Evolutionary conservation across 129 eudicot genomes (phyloP), one percentile per base, ranked within the genome.

Genomic region (sunflower (Helianthus annuus)): DNA sequence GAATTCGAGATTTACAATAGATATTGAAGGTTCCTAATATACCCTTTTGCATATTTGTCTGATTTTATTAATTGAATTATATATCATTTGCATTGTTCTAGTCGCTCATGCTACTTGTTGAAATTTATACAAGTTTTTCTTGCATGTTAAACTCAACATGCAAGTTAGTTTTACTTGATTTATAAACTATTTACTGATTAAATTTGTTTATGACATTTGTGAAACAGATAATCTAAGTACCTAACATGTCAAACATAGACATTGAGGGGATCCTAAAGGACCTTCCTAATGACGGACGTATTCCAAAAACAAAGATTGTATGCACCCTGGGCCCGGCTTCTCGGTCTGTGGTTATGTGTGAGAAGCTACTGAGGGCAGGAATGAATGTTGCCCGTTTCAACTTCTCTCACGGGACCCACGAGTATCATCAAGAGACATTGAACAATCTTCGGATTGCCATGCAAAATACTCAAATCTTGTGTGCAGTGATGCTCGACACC

Each of bases 291-390:
- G 91, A 83, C 49, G 89, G 88, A 2, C 85, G 88, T 29, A 66
- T 88, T 51, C 86, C 86, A 0, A 91, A 91, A 88, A 91, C 97
- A 32, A 91, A 91, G 82, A 91, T 91, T 32, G 97, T 91, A 6
- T 91, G 97, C 86, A 91, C 97, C 12, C 44, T 91, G 66, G 97
- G 97, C 0, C 97, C 97, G 0, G 88, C 97, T 59, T 91, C 97
- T 48, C 83, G 96, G 38, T 80, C 97, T 4, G 96, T 91, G 63
- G 81, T 72, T 4, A 91, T 88, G 96, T 58, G 88, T 44, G 97
- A 91, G 82, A 91, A 91, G 84, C 96, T 91, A 16, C 85, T 88
- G 40, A 77, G 84, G 66, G 97, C 97, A 7, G 97, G 97, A 6
- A 91, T 91, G 97, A 91, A 88, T 69, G 97, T 91, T 57, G 95